These are phyloP conservation scores for Crassisporium funariophilum DNA, from an alignment of 768 basidiomycete species.

Conservation along the genomic window DNA sequence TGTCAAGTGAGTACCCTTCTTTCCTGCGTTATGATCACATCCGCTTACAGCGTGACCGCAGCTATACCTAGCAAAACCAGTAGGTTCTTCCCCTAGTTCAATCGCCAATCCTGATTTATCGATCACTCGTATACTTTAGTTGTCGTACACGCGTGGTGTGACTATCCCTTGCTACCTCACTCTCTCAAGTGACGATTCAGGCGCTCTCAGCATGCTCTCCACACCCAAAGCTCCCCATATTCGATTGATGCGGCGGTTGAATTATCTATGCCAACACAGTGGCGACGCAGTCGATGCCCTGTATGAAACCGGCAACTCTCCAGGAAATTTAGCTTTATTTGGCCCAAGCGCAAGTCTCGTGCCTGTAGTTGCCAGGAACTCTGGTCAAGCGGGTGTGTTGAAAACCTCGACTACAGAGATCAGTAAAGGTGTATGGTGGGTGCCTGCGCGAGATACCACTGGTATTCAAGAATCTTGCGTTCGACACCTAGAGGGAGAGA, in stretches of 20 bases:
- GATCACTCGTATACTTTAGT: too few species aligned
- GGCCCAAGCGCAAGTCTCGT: too few species aligned
- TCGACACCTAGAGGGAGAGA: conserved; percentile 10
- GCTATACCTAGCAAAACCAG: neutral
- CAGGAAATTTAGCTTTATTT: neutral
- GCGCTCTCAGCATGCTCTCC: conserved; percentile 17
- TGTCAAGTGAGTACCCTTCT: conserved; percentile 16
- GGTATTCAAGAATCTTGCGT: conserved; percentile 6
- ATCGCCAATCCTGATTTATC: neutral
- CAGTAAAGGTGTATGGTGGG: conserved; percentile 6
- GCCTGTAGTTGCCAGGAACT: too few species aligned
- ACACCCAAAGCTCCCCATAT: conserved; percentile 11
- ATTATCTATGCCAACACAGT: neutral
- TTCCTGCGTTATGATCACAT: neutral
- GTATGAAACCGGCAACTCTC: neutral
- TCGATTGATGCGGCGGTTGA: conserved; percentile 8
- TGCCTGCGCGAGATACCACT: conserved; percentile 4
- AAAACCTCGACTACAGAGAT: neutral
- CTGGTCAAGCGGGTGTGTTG: neutral
- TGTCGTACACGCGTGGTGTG: conserved; percentile 27
- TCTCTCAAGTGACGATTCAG: conserved; percentile 16
- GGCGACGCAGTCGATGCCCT: neutral
- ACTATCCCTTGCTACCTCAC: conserved; percentile 27
- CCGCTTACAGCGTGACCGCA: neutral
- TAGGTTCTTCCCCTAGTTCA: too few species aligned